Evolutionary conservation across 1,139 yeast species (phyloP), one percentile per base, ranked within the genome.

Genomic region (Pichia sp.): DNA sequence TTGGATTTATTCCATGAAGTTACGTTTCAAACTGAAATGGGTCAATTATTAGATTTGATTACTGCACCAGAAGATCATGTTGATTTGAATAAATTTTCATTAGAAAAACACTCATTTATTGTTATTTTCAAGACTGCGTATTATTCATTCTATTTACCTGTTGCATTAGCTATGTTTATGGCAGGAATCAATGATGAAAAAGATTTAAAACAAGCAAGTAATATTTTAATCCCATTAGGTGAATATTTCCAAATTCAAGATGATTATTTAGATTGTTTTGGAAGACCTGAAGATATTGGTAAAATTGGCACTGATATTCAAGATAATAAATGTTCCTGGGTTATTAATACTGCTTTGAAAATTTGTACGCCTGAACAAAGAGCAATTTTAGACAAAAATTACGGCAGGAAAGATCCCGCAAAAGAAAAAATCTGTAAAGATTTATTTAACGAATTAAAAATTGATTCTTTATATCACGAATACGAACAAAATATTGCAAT

Each of bases 201-300:
- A 61, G 96, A 91, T 69, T 78, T 95, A 69, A 79, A 87, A 69
- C 99, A 93, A 74, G 97, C 90, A 22, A 79, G 77, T 59, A 95
- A 88, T 62, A 83, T 95, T 48, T 79, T 95, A 70, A 83, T 95
- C 59, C 98, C 98, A 55, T 80, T 93, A 62, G 99, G 99, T 56
- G 97, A 95, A 72, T 95, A 95, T 70, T 95, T 95, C 85, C 99
- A 95, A 74, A 89, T 95, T 62, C 99, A 95, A 74, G 99, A 95
- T 68, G 99, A 95, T 71, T 95, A 76, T 74, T 81, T 95, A 63
- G 99, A 95, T 71, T 89, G 97, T 72, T 95, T 88, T 67, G 99
- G 99, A 58, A 90, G 95, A 62, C 97, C 99, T 47, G 95, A 87
- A 67, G 91, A 91, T 65, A 93, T 93, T 67, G 99, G 99, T 58